A percentile compares a stretch with the other conserved stretches of the same genome.
Evolutionary conservation across 441 rosid species (phyloP).

Genomic region (Eruca vesicaria): DNA sequence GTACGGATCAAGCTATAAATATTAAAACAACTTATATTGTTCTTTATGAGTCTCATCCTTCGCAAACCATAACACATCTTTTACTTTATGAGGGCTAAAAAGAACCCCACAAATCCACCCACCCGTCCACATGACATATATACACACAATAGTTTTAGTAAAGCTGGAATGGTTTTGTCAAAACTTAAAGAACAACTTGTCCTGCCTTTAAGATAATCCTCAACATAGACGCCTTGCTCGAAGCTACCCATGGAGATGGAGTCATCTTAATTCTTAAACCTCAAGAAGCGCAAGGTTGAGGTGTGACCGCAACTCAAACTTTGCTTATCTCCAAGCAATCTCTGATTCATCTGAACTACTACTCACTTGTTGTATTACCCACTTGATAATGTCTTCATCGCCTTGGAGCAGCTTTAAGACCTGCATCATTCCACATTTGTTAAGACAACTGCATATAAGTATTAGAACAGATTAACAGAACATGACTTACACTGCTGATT

Average conservation of each 20-base stretch:
- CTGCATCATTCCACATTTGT: slow-evolving; percentile 26
- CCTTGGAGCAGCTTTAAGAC: slow-evolving; percentile 61
- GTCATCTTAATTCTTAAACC: slow-evolving; percentile 49
- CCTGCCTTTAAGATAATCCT: slow-evolving; percentile 70
- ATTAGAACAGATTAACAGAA: too few species aligned
- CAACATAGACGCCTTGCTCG: slow-evolving; percentile 56
- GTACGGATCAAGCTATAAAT: too few species aligned
- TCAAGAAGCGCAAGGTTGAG: slow-evolving; percentile 61
- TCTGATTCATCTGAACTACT: slow-evolving; percentile 44
- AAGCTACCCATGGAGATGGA: slow-evolving; percentile 59
- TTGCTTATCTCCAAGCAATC: slow-evolving; percentile 46
- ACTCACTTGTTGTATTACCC: slow-evolving; percentile 56
- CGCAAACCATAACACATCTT: too few species aligned
- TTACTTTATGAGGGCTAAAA: slow-evolving; percentile 52
- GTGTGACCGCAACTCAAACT: slow-evolving; percentile 60
- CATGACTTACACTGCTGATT: slow-evolving; percentile 62
- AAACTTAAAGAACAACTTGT: slow-evolving; percentile 79
- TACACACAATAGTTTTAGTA: neutral
- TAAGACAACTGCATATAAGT: neutral
- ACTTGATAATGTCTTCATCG: slow-evolving; percentile 36
- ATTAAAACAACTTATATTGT: too few species aligned
- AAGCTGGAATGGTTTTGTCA: slow-evolving; percentile 36
- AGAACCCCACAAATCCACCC: slow-evolving; percentile 44
- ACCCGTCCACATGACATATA: slow-evolving; percentile 6
- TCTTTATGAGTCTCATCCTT: too few species aligned